Percentiles rank a stretch among this genome's conserved stretches.
These are phyloP conservation scores for Plasmodium relictum DNA, from an alignment of 169 alveolate genomes.

Conservation along the genomic window DNA sequence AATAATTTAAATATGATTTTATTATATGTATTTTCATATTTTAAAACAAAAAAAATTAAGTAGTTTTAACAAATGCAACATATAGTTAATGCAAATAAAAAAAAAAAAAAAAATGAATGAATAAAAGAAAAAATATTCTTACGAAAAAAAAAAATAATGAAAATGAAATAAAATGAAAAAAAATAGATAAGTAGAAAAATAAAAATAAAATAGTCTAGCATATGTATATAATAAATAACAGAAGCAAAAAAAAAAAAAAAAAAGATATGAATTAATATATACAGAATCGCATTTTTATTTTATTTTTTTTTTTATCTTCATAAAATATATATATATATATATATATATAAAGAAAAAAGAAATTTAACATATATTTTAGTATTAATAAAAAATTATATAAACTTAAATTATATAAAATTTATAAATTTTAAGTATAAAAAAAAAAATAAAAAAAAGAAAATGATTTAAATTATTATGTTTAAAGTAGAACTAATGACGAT, in stretches of 20 bases:
- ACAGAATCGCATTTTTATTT: too few relatives aligned
- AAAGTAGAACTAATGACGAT: constrained; percentile 12
- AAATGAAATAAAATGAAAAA: background rate
- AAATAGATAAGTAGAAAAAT: background rate
- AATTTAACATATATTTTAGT: too few relatives aligned
- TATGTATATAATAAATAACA: background rate
- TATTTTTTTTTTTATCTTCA: background rate
- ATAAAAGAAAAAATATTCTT: background rate
- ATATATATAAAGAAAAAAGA: too few relatives aligned
- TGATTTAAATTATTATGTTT: background rate
- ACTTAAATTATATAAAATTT: too few relatives aligned
- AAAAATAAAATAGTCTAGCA: background rate
- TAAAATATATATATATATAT: background rate
- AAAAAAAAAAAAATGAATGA: background rate
- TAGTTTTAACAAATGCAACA: too few relatives aligned
- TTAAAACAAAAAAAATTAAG: background rate
- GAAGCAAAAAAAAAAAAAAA: background rate
- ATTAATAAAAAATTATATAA: too few relatives aligned
- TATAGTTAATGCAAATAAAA: background rate
- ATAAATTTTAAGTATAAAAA: background rate
- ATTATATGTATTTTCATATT: background rate
- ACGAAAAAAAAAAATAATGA: background rate
- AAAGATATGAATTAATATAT: background rate
- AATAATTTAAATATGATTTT: background rate
- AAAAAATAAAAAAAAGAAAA: background rate